A percentile compares a stretch with the other conserved stretches of the same genome.
These are phyloP conservation scores for Neurospora sp. DNA, from an alignment of 495 filamentous ascomycete species.

Conservation along the genomic window DNA sequence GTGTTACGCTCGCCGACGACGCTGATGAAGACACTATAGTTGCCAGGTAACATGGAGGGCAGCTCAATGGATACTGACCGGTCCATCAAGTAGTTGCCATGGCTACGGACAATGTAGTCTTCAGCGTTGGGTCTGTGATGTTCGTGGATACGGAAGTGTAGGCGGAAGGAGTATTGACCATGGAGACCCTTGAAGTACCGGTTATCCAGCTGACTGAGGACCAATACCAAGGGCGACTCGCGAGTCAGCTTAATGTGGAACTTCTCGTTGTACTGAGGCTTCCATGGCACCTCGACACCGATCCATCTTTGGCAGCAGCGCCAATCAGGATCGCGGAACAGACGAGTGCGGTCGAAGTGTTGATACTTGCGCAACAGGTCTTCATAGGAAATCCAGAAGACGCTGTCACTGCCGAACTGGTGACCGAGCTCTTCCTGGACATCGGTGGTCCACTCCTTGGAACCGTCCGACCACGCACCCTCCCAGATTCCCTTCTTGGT, in stretches of 20 bases:
- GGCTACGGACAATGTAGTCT: slow-evolving; percentile 80
- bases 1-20: slow-evolving; percentile 57
- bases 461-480: slow-evolving; percentile 81
- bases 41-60: slow-evolving; percentile 58
- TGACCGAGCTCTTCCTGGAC: slow-evolving; percentile 77
- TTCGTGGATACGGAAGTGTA: slow-evolving; percentile 80
- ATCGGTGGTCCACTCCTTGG: slow-evolving; percentile 88
- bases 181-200: slow-evolving; percentile 78
- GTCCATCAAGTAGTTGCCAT: slow-evolving; percentile 54
- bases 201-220: slow-evolving; percentile 78
- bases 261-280: slow-evolving; percentile 76
- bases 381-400: slow-evolving; percentile 60
- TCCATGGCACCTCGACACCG: slow-evolving; percentile 78
- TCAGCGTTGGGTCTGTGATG: slow-evolving; percentile 58
- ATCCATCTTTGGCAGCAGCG: slow-evolving; percentile 83
- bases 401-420: slow-evolving; percentile 83
- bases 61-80: slow-evolving; percentile 41
- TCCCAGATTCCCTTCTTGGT: slow-evolving; percentile 63
- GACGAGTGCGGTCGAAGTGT: slow-evolving; percentile 77
- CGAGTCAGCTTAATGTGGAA: slow-evolving; percentile 68
- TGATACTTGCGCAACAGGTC: slow-evolving; percentile 81
- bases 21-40: slow-evolving; percentile 76
- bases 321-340: slow-evolving; percentile 74
- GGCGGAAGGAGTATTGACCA: slow-evolving; percentile 70
- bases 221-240: slow-evolving; percentile 63